Conservation (phyloP, 805 yeast species). For the Dipodascus albidus region DNA sequence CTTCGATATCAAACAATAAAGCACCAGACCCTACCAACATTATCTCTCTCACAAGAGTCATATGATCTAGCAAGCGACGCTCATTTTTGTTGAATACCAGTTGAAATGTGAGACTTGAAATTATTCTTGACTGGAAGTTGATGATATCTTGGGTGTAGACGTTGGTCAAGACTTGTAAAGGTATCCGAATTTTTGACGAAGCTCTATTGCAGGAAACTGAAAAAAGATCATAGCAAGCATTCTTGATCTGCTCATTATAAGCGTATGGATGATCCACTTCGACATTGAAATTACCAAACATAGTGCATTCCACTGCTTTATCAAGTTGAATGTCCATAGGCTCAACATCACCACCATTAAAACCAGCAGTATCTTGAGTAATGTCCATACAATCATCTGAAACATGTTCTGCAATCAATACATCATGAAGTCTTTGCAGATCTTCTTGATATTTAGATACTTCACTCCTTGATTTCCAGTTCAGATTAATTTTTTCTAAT, state of each 20-base stretch:
- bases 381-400: not conserved
- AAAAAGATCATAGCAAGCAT: not conserved
- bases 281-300: not conserved
- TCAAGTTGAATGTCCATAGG: not conserved
- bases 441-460: not conserved
- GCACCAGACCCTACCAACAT: not conserved
- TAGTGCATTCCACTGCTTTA: not conserved
- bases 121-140: not conserved
- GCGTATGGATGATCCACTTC: not conserved
- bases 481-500: not conserved
- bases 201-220: not conserved
- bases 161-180: not conserved
- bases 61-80: not conserved
- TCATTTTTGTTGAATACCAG: not conserved
- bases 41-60: not conserved
- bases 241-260: not conserved
- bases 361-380: not conserved
- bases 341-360: not conserved
- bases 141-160: not conserved
- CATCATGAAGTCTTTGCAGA: not conserved
- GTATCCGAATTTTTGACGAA: not conserved
- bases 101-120: not conserved
- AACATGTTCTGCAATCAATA: not conserved
- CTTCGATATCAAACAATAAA: conserved; percentile 1
- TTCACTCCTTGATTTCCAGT: not conserved